Conservation (phyloP, 2,329 filamentous ascomycete genomes). For the Ophiosphaerella korrae region DNA sequence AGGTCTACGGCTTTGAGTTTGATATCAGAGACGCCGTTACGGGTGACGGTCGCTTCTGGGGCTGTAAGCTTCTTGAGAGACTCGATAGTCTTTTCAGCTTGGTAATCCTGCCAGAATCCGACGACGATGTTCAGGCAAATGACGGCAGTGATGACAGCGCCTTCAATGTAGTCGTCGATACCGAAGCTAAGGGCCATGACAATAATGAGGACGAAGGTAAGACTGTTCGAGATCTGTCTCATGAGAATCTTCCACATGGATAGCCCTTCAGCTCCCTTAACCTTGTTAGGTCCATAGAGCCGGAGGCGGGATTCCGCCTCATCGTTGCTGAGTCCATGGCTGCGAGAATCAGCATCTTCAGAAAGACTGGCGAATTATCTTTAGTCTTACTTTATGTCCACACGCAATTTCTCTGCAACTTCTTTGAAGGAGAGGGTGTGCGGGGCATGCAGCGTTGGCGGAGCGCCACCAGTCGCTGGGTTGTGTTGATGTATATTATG, state of each 20-base stretch:
- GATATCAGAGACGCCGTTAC: constrained; percentile 39
- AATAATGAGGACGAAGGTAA: constrained; percentile 73
- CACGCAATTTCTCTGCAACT: constrained; percentile 43
- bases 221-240: constrained; percentile 77
- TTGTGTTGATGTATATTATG: constrained; percentile 29
- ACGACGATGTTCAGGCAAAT: constrained; percentile 71
- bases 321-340: constrained; percentile 65
- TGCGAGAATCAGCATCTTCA: constrained; percentile 28
- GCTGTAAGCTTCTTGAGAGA: constrained; percentile 49
- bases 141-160: constrained; percentile 66
- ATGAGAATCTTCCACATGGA: constrained; percentile 77
- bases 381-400: constrained; percentile 41
- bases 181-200: constrained; percentile 72
- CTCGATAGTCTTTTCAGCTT: constrained; percentile 50
- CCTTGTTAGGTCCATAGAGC: constrained; percentile 71
- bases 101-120: constrained; percentile 60
- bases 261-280: constrained; percentile 72
- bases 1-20: constrained; percentile 46
- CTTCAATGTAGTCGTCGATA: constrained; percentile 69
- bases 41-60: constrained; percentile 46
- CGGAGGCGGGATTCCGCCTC: constrained; percentile 70
- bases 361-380: neutral
- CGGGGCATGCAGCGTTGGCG: constrained; percentile 35
- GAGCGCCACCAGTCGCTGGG: constrained; percentile 22
- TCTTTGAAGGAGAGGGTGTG: constrained; percentile 45